Evolutionary conservation across 169 alveolate species (phyloP).

Genomic region (Plasmodium blacklocki): DNA sequence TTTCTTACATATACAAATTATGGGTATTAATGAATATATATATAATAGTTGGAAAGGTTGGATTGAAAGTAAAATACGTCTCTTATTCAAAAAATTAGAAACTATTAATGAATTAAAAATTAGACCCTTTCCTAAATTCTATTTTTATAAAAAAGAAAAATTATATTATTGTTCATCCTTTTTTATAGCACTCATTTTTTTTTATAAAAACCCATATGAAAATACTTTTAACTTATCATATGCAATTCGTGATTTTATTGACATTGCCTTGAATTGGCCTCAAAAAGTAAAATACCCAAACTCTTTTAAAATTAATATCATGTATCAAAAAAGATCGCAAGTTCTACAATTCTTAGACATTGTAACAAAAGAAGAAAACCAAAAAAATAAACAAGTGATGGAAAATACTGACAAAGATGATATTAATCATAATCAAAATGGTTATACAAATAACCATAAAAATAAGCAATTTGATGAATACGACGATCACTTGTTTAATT

Average conservation of each 20-base stretch:
- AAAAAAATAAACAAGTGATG: neutral
- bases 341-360: slow-evolving; percentile 33
- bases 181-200: slow-evolving; percentile 56
- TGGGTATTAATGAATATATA: slow-evolving; percentile 86
- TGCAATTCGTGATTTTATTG: slow-evolving; percentile 65
- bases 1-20: slow-evolving; percentile 86
- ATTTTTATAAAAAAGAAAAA: slow-evolving; percentile 44
- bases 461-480: neutral
- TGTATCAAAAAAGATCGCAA: slow-evolving; percentile 51
- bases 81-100: slow-evolving; percentile 87
- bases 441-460: neutral
- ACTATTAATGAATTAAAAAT: slow-evolving; percentile 83
- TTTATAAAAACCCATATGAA: slow-evolving; percentile 49
- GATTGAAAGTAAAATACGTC: slow-evolving; percentile 89
- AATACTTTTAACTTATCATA: slow-evolving; percentile 64
- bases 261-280: slow-evolving; percentile 65
- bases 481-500: slow-evolving; percentile 1
- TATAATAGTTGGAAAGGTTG: slow-evolving; percentile 89
- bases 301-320: slow-evolving; percentile 53
- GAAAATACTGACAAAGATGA: neutral
- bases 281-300: slow-evolving; percentile 53
- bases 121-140: slow-evolving; percentile 86
- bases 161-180: slow-evolving; percentile 47
- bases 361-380: slow-evolving; percentile 14
- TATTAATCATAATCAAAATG: neutral